Evolutionary conservation across 768 basidiomycete species (phyloP).

Genomic region (Lanmaoa pseudosensibilis): DNA sequence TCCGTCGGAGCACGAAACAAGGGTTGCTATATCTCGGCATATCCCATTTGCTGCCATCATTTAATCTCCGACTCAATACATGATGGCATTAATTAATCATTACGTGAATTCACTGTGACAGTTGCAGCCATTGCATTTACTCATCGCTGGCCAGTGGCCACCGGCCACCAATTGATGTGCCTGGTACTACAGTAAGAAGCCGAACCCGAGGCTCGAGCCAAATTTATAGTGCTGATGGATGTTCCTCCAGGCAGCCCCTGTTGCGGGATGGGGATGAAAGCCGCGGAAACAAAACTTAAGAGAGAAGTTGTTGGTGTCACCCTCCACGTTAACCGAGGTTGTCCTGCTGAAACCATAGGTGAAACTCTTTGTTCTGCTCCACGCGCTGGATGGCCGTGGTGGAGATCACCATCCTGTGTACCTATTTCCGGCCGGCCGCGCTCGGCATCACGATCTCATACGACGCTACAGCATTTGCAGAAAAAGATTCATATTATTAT

Average conservation of each 20-base stretch:
- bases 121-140: no score
- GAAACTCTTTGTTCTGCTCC: neutral
- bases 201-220: neutral
- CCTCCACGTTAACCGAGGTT: neutral
- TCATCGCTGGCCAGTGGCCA: no score
- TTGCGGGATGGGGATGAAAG: neutral
- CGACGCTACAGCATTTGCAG: neutral
- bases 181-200: neutral
- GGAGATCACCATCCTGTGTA: neutral
- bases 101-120: no score
- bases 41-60: neutral
- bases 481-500: neutral
- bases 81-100: no score
- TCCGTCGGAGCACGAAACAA: conserved; percentile 3
- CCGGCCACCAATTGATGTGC: neutral
- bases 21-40: no score
- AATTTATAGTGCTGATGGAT: neutral
- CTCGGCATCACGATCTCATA: neutral
- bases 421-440: neutral
- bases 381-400: neutral
- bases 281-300: neutral
- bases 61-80: no score
- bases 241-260: neutral
- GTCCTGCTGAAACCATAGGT: neutral
- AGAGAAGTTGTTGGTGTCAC: neutral